Conservation (phyloP, 768 basidiomycete species). For the Macrolepiota fuliginosa region DNA sequence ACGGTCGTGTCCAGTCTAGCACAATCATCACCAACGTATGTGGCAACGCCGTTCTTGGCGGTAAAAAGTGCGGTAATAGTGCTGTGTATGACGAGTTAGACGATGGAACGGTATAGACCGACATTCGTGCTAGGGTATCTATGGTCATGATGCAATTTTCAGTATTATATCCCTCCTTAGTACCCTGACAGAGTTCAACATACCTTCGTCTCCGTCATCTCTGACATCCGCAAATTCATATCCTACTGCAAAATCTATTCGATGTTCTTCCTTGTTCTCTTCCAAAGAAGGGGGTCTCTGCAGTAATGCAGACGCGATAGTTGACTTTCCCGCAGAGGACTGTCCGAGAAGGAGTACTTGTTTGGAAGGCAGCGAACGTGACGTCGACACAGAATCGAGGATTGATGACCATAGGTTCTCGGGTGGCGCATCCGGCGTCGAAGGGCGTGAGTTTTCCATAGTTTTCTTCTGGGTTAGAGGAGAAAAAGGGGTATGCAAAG, state of each 20-base stretch:
- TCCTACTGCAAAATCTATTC: constrained; percentile 80
- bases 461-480: not conserved
- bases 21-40: constrained; percentile 82
- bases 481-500: not conserved
- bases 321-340: constrained; percentile 75
- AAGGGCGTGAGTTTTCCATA: constrained; percentile 51
- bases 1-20: constrained; percentile 94
- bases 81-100: constrained; percentile 67
- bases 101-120: constrained; percentile 89
- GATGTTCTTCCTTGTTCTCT: constrained; percentile 55
- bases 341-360: constrained; percentile 85
- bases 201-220: constrained; percentile 94
- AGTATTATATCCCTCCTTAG: not conserved
- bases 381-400: constrained; percentile 80
- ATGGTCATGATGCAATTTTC: constrained; percentile 4
- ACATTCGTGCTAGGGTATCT: constrained; percentile 89
- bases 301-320: constrained; percentile 67
- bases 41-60: constrained; percentile 61
- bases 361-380: constrained; percentile 81
- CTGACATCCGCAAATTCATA: constrained; percentile 91
- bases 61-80: constrained; percentile 76
- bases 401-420: constrained; percentile 93
- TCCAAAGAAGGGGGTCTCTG: constrained; percentile 56
- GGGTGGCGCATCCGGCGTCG: constrained; percentile 72
- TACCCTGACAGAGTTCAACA: constrained; percentile 20